These are phyloP conservation scores for Aspergillus melleus DNA, from an alignment of 2,329 filamentous ascomycete genomes.

Conservation along the genomic window DNA sequence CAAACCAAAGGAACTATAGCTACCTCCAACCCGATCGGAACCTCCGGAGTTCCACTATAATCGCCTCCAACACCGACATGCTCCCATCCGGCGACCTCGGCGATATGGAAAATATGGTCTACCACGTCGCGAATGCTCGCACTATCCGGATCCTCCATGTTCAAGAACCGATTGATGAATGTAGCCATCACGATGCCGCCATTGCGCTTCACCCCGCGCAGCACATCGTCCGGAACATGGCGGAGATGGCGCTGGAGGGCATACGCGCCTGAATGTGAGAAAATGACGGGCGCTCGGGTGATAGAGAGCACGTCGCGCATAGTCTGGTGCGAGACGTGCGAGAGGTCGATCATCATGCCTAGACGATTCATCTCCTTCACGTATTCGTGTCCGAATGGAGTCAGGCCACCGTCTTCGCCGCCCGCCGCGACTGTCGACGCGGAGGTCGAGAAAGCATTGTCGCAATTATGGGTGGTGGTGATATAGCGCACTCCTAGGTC, in stretches of 20 bases:
- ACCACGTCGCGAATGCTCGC: slow-evolving; percentile 2
- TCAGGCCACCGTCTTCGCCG: background rate
- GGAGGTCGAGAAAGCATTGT: slow-evolving; percentile 21
- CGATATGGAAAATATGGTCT: slow-evolving; percentile 9
- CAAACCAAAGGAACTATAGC: background rate
- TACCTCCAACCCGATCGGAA: slow-evolving; percentile 1
- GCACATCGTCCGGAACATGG: background rate
- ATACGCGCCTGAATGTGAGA: background rate
- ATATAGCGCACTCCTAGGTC: slow-evolving; percentile 23
- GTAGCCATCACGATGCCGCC: slow-evolving; percentile 6
- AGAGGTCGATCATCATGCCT: slow-evolving; percentile 8
- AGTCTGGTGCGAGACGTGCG: background rate
- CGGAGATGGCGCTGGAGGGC: background rate
- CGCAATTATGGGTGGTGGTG: slow-evolving; percentile 23
- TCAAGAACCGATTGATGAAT: background rate
- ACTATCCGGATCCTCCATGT: background rate
- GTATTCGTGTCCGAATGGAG: background rate
- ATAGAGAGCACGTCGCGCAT: background rate
- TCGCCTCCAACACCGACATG: slow-evolving; percentile 38
- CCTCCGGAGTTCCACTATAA: slow-evolving; percentile 17
- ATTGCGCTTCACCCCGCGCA: background rate
- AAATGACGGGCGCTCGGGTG: background rate
- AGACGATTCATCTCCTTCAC: slow-evolving; percentile 12
- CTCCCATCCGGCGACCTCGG: slow-evolving; percentile 31
- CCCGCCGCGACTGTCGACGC: slow-evolving; percentile 1